These are phyloP conservation scores for Solanum infundibuliforme DNA, from an alignment of 257 asterid species.

Conservation along the genomic window DNA sequence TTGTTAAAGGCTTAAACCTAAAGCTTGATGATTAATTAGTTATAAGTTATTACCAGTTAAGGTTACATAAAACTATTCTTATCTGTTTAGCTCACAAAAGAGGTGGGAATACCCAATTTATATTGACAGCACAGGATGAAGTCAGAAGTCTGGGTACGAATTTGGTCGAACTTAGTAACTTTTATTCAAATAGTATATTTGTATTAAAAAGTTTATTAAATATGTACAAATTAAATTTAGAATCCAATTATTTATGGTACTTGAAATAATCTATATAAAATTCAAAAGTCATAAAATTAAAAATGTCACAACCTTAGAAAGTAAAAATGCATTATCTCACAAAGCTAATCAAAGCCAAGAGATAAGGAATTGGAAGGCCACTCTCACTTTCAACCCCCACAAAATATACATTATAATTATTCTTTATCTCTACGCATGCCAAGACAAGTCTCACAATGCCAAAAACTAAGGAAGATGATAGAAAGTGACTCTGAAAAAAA, in stretches of 20 bases:
- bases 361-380: slow-evolving; percentile 22
- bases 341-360: slow-evolving; percentile 7
- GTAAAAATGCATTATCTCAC: slow-evolving; percentile 5
- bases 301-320: not conserved
- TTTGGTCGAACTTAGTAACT: too few relatives aligned
- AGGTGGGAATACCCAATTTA: not conserved
- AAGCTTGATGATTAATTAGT: not conserved
- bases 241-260: too few relatives aligned
- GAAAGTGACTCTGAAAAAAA: slow-evolving; percentile 23
- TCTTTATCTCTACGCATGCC: slow-evolving; percentile 14
- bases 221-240: too few relatives aligned
- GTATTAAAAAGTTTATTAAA: too few relatives aligned
- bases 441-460: slow-evolving; percentile 18
- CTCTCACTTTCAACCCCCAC: slow-evolving; percentile 9
- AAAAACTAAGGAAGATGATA: slow-evolving; percentile 1
- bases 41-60: not conserved
- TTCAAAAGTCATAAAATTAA: not conserved
- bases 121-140: too few relatives aligned
- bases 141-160: not conserved
- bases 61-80: not conserved
- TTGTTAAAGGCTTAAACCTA: not conserved
- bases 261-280: too few relatives aligned
- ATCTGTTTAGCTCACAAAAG: not conserved
- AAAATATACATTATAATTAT: slow-evolving; percentile 14
- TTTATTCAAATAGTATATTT: not conserved